phyloP scores from a whole-genome alignment of 495 filamentous ascomycete genomes.

The Aeminium ludgeri region DNA sequence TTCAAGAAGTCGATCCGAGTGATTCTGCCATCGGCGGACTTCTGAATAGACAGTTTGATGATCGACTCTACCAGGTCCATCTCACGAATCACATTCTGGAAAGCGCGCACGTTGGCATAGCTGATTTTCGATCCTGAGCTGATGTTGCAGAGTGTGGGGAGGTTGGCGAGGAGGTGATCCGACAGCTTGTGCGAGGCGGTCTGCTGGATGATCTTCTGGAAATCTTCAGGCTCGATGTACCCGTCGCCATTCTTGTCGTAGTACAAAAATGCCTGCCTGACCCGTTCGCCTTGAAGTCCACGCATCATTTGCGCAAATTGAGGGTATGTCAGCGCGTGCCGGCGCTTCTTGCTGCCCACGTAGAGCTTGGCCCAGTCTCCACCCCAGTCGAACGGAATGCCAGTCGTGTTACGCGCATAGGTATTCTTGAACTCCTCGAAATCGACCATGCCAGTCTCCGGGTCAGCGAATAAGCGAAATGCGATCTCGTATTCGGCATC shows the following conservation, averaged over 20 bases:
- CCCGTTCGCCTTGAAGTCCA: slow-evolving; percentile 84
- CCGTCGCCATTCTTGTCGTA: slow-evolving; percentile 91
- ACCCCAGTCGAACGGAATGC: slow-evolving; percentile 91
- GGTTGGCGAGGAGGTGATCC: slow-evolving; percentile 85
- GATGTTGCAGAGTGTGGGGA: slow-evolving; percentile 90
- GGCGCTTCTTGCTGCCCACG: slow-evolving; percentile 62
- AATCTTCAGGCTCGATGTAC: slow-evolving; percentile 92
- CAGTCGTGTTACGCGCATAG: slow-evolving; percentile 68
- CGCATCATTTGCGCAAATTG: slow-evolving; percentile 98
- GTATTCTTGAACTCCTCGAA: slow-evolving; percentile 69
- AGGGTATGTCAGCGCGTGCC: slow-evolving; percentile 83
- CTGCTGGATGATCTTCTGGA: slow-evolving; percentile 86
- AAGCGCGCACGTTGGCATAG: slow-evolving; percentile 91
- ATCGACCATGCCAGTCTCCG: slow-evolving; percentile 65
- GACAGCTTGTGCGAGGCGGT: slow-evolving; percentile 94
- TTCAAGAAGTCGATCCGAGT: slow-evolving; percentile 88
- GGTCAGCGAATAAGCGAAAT: slow-evolving; percentile 82
- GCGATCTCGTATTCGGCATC: slow-evolving; percentile 98
- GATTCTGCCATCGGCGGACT: slow-evolving; percentile 80
- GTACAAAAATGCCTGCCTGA: slow-evolving; percentile 81
- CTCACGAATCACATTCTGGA: slow-evolving; percentile 90
- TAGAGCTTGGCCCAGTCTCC: slow-evolving; percentile 95
- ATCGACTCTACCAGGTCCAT: slow-evolving; percentile 96
- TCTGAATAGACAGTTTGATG: slow-evolving; percentile 65
- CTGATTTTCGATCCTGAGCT: slow-evolving; percentile 82